Conservation (phyloP, 2,329 filamentous ascomycete species). For the Chaetomium globosum region DNA sequence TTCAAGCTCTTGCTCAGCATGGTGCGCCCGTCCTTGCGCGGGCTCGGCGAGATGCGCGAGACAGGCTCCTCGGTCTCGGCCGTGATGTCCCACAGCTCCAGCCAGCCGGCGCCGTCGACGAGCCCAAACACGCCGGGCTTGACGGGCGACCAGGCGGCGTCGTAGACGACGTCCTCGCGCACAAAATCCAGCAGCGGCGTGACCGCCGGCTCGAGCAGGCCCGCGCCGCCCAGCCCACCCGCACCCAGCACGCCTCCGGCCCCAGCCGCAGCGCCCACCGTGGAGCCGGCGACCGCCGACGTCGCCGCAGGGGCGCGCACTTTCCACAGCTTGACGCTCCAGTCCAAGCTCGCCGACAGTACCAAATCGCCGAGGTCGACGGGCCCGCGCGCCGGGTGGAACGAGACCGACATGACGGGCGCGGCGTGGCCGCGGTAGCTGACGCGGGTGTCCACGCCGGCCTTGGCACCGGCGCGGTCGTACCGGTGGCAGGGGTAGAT, state of each 20-base stretch:
- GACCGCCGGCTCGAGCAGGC: slow-evolving; percentile 55
- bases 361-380: slow-evolving; percentile 94
- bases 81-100: slow-evolving; percentile 95
- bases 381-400: slow-evolving; percentile 88
- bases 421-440: slow-evolving; percentile 89
- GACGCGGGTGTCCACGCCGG: slow-evolving; percentile 86
- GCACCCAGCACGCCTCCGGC: slow-evolving; percentile 47
- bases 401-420: slow-evolving; percentile 93
- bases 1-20: slow-evolving; percentile 86
- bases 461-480: slow-evolving; percentile 94
- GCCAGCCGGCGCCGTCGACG: slow-evolving; percentile 86
- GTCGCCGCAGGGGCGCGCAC: slow-evolving; percentile 78
- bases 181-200: slow-evolving; percentile 84
- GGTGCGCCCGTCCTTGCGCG: slow-evolving; percentile 64
- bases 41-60: slow-evolving; percentile 73
- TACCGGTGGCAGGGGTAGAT: slow-evolving; percentile 98
- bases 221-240: slow-evolving; percentile 36
- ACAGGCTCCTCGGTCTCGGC: slow-evolving; percentile 91
- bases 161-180: slow-evolving; percentile 95
- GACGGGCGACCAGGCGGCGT: slow-evolving; percentile 90
- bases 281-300: slow-evolving; percentile 52
- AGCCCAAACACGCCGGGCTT: slow-evolving; percentile 93
- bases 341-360: slow-evolving; percentile 89
- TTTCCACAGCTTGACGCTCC: slow-evolving; percentile 97
- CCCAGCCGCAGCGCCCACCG: not conserved